Conservation (phyloP, 306 rosid species). For the Pachyrhizus erosus region DNA sequence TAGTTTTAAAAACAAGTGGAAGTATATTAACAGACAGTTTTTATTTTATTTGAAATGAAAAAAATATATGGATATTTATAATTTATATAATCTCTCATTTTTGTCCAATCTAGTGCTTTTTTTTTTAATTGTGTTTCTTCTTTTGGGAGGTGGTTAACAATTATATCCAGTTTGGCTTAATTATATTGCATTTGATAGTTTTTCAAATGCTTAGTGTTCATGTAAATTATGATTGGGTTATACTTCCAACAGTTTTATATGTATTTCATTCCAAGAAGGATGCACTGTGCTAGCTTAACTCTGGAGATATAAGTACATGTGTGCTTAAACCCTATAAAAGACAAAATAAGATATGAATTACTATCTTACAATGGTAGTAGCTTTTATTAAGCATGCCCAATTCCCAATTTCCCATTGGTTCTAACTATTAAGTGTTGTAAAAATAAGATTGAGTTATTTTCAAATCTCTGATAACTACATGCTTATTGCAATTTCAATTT, state of each 20-base stretch:
- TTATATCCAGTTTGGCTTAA: not conserved
- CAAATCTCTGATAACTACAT: not conserved
- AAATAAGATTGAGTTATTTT: not conserved
- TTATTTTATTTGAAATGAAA: not conserved
- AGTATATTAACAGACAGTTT: not conserved
- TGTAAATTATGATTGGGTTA: not conserved
- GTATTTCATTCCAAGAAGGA: slow-evolving; percentile 10
- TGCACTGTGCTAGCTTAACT: not conserved
- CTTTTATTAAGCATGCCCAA: not conserved
- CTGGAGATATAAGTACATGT: slow-evolving; percentile 4
- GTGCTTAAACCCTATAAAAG: not conserved
- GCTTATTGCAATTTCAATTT: not conserved
- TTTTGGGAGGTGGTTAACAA: not conserved
- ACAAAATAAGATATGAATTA: not conserved
- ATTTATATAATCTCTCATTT: not conserved
- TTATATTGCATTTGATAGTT: slow-evolving; percentile 6
- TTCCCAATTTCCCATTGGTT: not conserved
- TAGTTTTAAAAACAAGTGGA: not conserved
- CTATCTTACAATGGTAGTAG: not conserved
- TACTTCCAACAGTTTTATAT: slow-evolving; percentile 16
- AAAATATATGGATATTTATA: not conserved
- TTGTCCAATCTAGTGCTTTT: not conserved
- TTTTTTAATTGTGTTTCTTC: not conserved
- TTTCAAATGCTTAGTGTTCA: not conserved
- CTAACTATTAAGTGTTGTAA: slow-evolving; percentile 17